Base-by-base conservation (phyloP, 208 protist species). In the Tritrichomonas foetus region DNA sequence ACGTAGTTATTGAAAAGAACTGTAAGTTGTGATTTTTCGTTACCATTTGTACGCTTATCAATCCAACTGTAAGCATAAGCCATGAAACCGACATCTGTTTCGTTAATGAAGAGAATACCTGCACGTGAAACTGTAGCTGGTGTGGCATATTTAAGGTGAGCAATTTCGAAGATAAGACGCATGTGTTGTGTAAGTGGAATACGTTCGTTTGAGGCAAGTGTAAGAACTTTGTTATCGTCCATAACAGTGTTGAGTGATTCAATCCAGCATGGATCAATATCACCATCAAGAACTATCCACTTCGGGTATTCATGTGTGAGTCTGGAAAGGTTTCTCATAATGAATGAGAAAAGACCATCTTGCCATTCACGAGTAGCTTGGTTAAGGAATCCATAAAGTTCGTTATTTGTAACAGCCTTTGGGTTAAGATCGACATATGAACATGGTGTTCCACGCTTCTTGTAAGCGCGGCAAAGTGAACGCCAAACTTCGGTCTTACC, bases 211-310 rank as follows among this genome's bases (percentile, higher is more conserved):
- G 97, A 98, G 66, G 98, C 98, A 9, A 99, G 96, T 66, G 98
- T 99, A 61, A 99, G 96, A 96, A 99, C 98, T 95, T 99, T 99
- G 96, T 99, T 99, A 95, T 96, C 95, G 92, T 96, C 95, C 95
- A 99, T 99, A 47, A 99, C 98, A 50, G 98, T 99, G 97, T 99
- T 99, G 97, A 99, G 98, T 49, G 98, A 99, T 96, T 99, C 98
- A 95, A 99, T 99, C 98, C 98, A 99, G 95, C 98, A 97, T 1
- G 98, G 97, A 95, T 99, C 98, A 93, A 99, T 98, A 96, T 99
- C 97, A 66, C 97, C 98, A 95, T 99, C 98, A 49, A 99, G 96
- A 30, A 99, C 97, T 78, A 99, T 80, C 98, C 98, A 99, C 95
- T 99, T 96, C 39, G 94, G 94, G 50, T 95, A 30, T 11, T 89